phyloP scores from a whole-genome alignment of 345 rosid genomes.

The Turritis glabra region DNA sequence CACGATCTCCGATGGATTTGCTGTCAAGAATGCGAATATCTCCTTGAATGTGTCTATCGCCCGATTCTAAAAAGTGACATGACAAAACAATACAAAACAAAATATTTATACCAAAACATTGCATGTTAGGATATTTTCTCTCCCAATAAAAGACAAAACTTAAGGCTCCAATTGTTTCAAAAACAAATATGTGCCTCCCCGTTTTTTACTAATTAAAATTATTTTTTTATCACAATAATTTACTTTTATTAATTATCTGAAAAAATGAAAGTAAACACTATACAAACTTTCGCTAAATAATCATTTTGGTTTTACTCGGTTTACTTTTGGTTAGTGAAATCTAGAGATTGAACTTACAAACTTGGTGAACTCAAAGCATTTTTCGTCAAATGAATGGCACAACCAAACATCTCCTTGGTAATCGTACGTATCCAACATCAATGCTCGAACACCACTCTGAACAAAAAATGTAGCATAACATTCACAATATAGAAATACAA shows the following conservation, averaged over 20 bases:
- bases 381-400: conserved; percentile 54
- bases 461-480: not conserved
- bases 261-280: not conserved
- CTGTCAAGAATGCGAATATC: conserved; percentile 47
- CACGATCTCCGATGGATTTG: conserved; percentile 55
- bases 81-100: not conserved
- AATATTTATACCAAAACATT: not conserved
- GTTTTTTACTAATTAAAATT: not conserved
- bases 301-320: not conserved
- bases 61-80: conserved; percentile 37
- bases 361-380: conserved; percentile 54
- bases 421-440: conserved; percentile 68
- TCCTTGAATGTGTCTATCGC: conserved; percentile 54
- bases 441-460: conserved; percentile 66
- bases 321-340: not conserved
- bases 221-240: no score
- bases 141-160: not conserved
- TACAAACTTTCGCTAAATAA: not conserved
- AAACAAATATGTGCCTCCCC: not conserved
- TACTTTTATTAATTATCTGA: no score
- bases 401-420: conserved; percentile 60
- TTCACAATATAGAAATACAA: not conserved
- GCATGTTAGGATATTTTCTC: not conserved
- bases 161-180: not conserved
- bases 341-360: conserved; percentile 42